Conservation (phyloP, 2,329 filamentous ascomycete species). For the Hypoxylon sp. region DNA sequence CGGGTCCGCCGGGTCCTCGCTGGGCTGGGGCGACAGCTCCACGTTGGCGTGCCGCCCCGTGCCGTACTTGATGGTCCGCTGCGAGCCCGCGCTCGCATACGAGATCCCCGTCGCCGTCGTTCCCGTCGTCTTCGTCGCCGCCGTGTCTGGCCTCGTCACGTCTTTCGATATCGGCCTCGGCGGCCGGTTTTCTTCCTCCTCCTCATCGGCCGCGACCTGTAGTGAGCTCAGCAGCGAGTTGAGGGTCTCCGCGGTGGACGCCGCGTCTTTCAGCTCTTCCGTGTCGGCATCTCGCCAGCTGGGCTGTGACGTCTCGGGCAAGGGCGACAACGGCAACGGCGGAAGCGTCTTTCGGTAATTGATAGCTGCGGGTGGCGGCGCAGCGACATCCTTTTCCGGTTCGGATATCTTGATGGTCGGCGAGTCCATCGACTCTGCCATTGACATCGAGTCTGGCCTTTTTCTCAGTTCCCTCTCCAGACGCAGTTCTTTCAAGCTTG, state of each 20-base stretch:
- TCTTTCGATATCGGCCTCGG: constrained; percentile 37
- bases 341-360: constrained; percentile 40
- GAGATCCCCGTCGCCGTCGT: constrained; percentile 39
- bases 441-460: constrained; percentile 26
- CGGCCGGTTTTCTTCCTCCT: constrained; percentile 17
- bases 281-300: neutral
- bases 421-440: constrained; percentile 30
- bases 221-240: constrained; percentile 22
- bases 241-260: constrained; percentile 12
- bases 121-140: constrained; percentile 45
- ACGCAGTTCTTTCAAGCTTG: neutral
- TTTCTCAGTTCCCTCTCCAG: neutral
- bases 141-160: constrained; percentile 41
- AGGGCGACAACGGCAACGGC: constrained; percentile 36
- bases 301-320: constrained; percentile 24
- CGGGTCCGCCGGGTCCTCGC: constrained; percentile 62
- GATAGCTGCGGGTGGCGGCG: constrained; percentile 28
- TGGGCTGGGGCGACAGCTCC: constrained; percentile 63
- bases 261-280: neutral
- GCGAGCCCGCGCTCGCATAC: constrained; percentile 46
- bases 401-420: constrained; percentile 38
- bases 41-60: constrained; percentile 52
- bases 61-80: constrained; percentile 56
- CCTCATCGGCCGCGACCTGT: neutral
- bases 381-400: constrained; percentile 35